These are phyloP conservation scores for Euphorbia tirucalli DNA, from an alignment of 345 rosid genomes.

Conservation along the genomic window DNA sequence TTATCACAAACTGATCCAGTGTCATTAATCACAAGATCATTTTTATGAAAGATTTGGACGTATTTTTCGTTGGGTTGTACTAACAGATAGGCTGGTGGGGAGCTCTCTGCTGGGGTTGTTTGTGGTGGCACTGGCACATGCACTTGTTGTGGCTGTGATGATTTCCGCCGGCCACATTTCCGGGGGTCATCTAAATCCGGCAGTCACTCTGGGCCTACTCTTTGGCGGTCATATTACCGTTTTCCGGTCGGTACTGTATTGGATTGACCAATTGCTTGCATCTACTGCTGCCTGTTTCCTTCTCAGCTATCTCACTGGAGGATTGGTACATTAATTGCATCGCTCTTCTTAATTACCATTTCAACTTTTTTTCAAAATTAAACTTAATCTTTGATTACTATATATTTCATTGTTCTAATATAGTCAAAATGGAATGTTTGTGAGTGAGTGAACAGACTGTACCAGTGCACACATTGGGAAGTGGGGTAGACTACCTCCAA, in stretches of 20 bases:
- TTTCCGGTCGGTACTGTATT: slow-evolving; percentile 63
- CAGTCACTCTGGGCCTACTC: slow-evolving; percentile 81
- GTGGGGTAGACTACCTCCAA: slow-evolving; percentile 63
- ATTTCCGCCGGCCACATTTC: slow-evolving; percentile 85
- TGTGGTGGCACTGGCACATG: slow-evolving; percentile 76
- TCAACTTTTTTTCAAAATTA: too few species aligned
- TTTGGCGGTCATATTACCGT: slow-evolving; percentile 75
- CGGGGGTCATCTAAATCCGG: slow-evolving; percentile 93
- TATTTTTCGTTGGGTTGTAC: too few species aligned
- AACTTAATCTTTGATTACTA: too few species aligned
- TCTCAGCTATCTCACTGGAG: slow-evolving; percentile 82
- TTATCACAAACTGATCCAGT: too few species aligned
- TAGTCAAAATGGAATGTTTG: neutral
- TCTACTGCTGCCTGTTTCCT: slow-evolving; percentile 77
- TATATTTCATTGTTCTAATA: too few species aligned
- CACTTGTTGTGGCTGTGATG: slow-evolving; percentile 82
- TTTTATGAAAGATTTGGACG: too few species aligned
- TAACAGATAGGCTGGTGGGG: slow-evolving; percentile 48
- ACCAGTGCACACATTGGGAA: slow-evolving; percentile 62
- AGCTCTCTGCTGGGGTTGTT: slow-evolving; percentile 55
- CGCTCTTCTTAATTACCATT: too few species aligned
- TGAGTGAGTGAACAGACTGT: too few species aligned
- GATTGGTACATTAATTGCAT: slow-evolving; percentile 44
- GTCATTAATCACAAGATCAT: too few species aligned
- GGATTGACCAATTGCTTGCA: slow-evolving; percentile 74